A percentile compares a stretch with the other conserved stretches of the same genome.
Conservation (phyloP, 257 asterid species). For the Fraxinus cuspidata region DNA sequence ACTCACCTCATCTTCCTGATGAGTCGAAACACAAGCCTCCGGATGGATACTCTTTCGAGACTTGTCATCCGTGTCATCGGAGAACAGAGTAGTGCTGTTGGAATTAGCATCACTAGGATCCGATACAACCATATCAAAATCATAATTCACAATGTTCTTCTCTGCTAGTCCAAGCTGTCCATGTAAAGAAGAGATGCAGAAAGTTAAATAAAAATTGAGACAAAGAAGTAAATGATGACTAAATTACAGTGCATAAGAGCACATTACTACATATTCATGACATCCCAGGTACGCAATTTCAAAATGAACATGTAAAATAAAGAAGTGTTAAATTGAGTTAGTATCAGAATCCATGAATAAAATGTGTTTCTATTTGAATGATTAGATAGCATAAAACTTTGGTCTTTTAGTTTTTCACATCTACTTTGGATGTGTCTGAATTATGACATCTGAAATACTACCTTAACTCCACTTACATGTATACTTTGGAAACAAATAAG, state of each 20-base stretch:
- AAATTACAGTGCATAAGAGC: conserved; percentile 18
- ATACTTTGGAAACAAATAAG: conserved; percentile 16
- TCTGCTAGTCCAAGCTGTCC: conserved; percentile 96
- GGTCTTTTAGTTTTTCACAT: not conserved
- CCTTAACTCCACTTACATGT: not conserved
- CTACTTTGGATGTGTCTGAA: not conserved
- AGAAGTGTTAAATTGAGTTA: not conserved
- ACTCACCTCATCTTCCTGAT: conserved; percentile 76
- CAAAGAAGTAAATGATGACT: conserved; percentile 12
- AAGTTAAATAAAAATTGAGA: conserved; percentile 15
- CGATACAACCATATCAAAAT: conserved; percentile 73
- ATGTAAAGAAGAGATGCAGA: conserved; percentile 32
- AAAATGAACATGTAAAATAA: not conserved
- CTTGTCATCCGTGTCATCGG: conserved; percentile 90
- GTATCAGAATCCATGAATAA: not conserved
- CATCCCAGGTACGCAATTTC: not conserved
- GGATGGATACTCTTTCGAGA: conserved; percentile 49
- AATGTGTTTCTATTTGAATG: not conserved
- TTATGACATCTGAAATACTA: not conserved
- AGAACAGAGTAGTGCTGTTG: conserved; percentile 90
- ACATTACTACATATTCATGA: conserved; percentile 4
- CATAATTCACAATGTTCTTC: conserved; percentile 85
- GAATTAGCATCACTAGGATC: conserved; percentile 97
- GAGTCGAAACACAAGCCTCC: conserved; percentile 55
- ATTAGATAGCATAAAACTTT: not conserved